Conservation (phyloP, 2,329 filamentous ascomycete genomes). For the Cordyceps cateniannulata region DNA sequence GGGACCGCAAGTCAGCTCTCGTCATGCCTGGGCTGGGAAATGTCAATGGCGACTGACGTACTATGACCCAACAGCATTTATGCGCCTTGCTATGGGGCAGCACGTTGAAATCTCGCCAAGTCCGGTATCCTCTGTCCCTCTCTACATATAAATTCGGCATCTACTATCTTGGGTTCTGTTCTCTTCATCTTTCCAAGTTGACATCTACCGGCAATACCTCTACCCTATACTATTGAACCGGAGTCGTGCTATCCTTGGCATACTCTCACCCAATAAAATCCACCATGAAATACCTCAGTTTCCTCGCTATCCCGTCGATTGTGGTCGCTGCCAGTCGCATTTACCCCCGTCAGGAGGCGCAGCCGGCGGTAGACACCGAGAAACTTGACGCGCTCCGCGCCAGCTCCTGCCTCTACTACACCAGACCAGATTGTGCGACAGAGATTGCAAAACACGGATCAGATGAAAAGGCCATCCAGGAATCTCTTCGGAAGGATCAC, state of each 20-base stretch:
- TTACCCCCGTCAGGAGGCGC: background rate
- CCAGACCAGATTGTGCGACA: background rate
- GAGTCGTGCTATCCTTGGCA: background rate
- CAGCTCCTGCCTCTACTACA: background rate
- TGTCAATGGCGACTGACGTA: background rate
- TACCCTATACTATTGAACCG: too few relatives aligned
- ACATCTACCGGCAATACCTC: background rate
- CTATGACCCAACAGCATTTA: background rate
- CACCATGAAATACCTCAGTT: background rate
- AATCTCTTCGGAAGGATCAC: background rate
- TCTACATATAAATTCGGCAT: background rate
- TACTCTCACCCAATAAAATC: background rate
- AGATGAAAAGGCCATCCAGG: background rate
- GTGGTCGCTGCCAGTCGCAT: background rate
- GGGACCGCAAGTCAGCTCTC: too few relatives aligned
- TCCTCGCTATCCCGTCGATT: background rate
- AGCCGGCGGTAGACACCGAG: too few relatives aligned
- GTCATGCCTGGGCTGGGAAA: background rate
- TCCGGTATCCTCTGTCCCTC: background rate
- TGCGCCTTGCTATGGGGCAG: background rate
- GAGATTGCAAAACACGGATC: background rate
- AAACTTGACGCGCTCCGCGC: background rate
- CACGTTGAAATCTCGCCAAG: background rate
- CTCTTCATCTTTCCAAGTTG: background rate
- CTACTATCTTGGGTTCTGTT: background rate